Conservation (phyloP, 225 moss, liverwort and hornwort genomes). For the Climacium dendroides region DNA sequence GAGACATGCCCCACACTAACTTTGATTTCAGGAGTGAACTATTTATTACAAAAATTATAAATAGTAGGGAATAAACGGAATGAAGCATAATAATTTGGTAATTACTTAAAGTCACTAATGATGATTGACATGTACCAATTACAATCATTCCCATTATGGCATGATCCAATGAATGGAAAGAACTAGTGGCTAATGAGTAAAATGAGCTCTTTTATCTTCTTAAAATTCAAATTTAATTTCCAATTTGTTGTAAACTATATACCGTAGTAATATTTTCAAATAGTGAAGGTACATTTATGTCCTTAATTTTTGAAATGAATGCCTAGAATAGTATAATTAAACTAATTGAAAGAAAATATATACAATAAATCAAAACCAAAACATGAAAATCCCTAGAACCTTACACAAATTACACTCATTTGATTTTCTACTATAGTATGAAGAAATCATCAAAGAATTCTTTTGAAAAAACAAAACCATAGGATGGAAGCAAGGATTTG, state of each 20-base stretch:
- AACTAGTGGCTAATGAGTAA: neutral
- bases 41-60: neutral
- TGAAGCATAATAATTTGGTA: neutral
- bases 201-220: neutral
- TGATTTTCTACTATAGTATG: no score
- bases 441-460: no score
- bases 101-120: neutral
- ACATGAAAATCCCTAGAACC: no score
- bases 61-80: neutral
- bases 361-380: no score
- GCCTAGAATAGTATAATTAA: neutral
- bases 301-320: neutral
- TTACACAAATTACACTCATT: no score
- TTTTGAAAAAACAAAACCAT: no score
- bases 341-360: neutral
- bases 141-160: accelerated
- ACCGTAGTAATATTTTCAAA: neutral
- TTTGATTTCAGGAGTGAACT: neutral
- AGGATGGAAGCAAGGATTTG: no score
- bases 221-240: neutral
- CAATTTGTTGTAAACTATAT: neutral
- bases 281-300: no score
- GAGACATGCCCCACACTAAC: neutral
- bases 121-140: neutral
- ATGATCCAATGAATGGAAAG: neutral